Evolutionary conservation across 306 rosid species (phyloP), one percentile per base, ranked within the genome.

Genomic region (Cucumis cinereus): DNA sequence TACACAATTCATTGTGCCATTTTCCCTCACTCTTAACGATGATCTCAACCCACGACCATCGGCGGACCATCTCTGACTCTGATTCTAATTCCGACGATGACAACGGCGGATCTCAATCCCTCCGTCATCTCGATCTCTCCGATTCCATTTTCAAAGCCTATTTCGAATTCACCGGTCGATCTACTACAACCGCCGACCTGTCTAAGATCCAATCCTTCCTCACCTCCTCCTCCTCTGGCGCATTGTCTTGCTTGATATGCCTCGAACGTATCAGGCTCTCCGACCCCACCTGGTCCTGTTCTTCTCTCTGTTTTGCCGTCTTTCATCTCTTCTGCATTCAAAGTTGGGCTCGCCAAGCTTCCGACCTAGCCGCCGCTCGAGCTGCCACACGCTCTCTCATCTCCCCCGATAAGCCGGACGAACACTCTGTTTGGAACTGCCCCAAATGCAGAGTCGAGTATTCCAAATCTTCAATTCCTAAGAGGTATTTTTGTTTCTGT

Each of bases 291-390:
- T 94, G 98, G 98, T 91, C 98, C 55, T 94, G 98, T 84, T 53
- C 82, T 77, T 87, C 97, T 33, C 89, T 94, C 77, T 94, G 97
- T 88, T 94, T 81, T 85, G 88, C 96, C 59, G 90, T 91, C 74
- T 91, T 94, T 86, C 98, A 94, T 81, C 97, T 94, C 63, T 5
- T 87, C 72, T 94, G 98, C 79, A 94, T 94, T 67, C 98, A 94
- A 70, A 85, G 89, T 82, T 94, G 98, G 98, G 93, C 97, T 0
- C 96, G 94, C 58, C 96, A 91, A 66, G 82, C 94, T 54, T 87
- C 98, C 26, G 87, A 86, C 16, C 82, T 88, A 41, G 83, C 90
- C 67, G 90, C 96, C 55, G 78, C 85, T 13, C 98, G 98, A 63
- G 92, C 91, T 38, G 73, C 89, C 87, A 82, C 88, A 12, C 98